Evolutionary conservation across 73 alveolate genomes (phyloP), one percentile per base, ranked within the genome.

Genomic region (Durusdinium trenchii): DNA sequence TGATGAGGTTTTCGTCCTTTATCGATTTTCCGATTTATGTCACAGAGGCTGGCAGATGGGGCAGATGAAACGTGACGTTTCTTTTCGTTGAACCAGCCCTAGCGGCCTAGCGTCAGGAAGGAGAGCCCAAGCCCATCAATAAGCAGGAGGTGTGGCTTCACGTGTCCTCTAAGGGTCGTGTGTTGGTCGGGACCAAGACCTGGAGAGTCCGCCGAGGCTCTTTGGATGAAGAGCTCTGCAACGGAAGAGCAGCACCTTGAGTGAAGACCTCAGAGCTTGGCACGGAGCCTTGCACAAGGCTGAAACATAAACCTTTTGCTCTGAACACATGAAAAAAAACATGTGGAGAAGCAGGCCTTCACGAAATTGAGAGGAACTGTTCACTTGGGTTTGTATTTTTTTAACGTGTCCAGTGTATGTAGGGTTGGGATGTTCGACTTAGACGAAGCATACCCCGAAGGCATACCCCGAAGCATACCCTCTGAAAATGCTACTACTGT

Each of bases 201-300:
- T 30, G 5, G 40, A 73, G 18, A 40, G 6, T 9, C 50, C 30
- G 28, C 52, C 51, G 9, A 99, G 97, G 99, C 99, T 2, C 93
- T 99, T 32, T 99, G 99, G 99, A 99, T 98, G 96, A 99, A 99
- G 99, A 97, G 99, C 89, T 99, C 99, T 45, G 99, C 99, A 54
- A 99, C 99, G 5, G 99, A 99, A 99, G 99, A 99, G 97, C 99
- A 99, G 96, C 99, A 99, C 96, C 99, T 99, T 85, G 99, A 99
- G 97, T 99, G 99, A 98, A 99, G 90, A n/a, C 67, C 67, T 86
- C 99, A 99, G 79, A 99, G 99, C 83, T 52, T 6, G 60, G 32
- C 40, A 26, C 76, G 36, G 40, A 5, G 4, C 36, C 43, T 40
- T 62, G 76, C 76, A 62, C 43, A 69, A 6, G 4, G 51, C 30